Percentiles rank a stretch among this genome's conserved stretches.
phyloP scores from a whole-genome alignment of 2,329 filamentous ascomycete genomes.

The Fusarium albidum region DNA sequence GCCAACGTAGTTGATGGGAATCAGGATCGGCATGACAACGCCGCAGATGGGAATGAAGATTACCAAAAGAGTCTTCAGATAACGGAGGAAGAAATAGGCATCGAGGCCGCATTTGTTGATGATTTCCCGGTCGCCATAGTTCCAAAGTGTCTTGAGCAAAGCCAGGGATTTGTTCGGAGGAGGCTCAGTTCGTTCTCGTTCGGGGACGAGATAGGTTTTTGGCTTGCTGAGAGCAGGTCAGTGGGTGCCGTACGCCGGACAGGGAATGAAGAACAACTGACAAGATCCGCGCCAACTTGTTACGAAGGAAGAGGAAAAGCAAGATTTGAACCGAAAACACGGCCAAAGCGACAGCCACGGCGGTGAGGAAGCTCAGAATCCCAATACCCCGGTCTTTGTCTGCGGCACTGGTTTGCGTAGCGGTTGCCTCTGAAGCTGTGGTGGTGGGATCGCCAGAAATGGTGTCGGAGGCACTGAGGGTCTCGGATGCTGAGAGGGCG shows the following conservation, averaged over 20 bases:
- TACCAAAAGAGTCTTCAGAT: conserved; percentile 78
- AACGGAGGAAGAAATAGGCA: conserved; percentile 96
- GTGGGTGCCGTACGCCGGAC: not conserved
- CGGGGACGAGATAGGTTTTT: conserved; percentile 85
- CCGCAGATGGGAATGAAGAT: conserved; percentile 87
- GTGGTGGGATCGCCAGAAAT: conserved; percentile 3
- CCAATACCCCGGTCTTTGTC: conserved; percentile 55
- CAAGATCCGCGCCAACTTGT: conserved; percentile 85
- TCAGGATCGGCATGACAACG: conserved; percentile 82
- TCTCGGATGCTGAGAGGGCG: conserved; percentile 19
- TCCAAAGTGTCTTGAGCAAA: conserved; percentile 67
- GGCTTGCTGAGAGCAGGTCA: conserved; percentile 66
- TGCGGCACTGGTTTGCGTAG: conserved; percentile 35
- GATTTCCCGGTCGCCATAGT: conserved; percentile 78
- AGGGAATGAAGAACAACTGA: conserved; percentile 51
- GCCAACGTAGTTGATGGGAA: conserved; percentile 83
- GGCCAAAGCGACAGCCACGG: conserved; percentile 67
- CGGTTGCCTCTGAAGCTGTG: conserved; percentile 6
- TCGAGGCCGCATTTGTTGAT: conserved; percentile 96
- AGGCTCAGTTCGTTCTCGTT: conserved; percentile 81
- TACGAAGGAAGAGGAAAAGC: conserved; percentile 79
- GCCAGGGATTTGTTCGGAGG: conserved; percentile 67
- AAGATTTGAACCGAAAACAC: conserved; percentile 71
- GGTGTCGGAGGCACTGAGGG: conserved; percentile 9
- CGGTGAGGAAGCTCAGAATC: conserved; percentile 65